Evolutionary conservation across 164 flowering plant species (phyloP).

Genomic region (Macadamia tetraphylla): DNA sequence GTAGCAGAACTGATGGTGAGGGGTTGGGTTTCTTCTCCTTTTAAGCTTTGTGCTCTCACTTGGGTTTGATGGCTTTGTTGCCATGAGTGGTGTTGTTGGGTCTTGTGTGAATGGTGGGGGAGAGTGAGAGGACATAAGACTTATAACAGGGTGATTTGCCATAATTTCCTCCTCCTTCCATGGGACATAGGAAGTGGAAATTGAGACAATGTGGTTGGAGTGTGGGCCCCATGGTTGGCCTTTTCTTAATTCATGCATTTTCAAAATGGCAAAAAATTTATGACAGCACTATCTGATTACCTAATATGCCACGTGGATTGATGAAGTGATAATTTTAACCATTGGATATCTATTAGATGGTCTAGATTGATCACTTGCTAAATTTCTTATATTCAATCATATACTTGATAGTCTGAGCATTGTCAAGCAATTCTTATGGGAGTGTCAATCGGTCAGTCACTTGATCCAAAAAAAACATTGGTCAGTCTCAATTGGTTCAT

Average conservation of each 20-base stretch:
- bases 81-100: conserved; percentile 8
- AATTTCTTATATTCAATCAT: too few relatives aligned
- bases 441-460: too few relatives aligned
- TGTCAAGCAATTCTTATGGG: too few relatives aligned
- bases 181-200: conserved; percentile 62
- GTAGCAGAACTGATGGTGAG: too few relatives aligned
- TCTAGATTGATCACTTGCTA: neutral
- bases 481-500: too few relatives aligned
- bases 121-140: conserved; percentile 11
- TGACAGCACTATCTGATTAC: conserved; percentile 8
- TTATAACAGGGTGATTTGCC: conserved; percentile 35
- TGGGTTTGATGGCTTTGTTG: conserved; percentile 16
- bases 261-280: neutral
- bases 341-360: conserved; percentile 8
- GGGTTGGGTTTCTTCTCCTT: neutral
- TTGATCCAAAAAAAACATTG: too few relatives aligned
- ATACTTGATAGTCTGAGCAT: too few relatives aligned
- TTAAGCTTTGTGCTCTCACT: neutral
- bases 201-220: conserved; percentile 45
- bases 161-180: conserved; percentile 81
- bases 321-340: conserved; percentile 20
- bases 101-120: conserved; percentile 13
- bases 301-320: neutral
- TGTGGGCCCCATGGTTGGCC: conserved; percentile 23
- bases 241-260: conserved; percentile 11